phyloP scores from a whole-genome alignment of 495 filamentous ascomycete genomes.

The Penicillium daleae region DNA sequence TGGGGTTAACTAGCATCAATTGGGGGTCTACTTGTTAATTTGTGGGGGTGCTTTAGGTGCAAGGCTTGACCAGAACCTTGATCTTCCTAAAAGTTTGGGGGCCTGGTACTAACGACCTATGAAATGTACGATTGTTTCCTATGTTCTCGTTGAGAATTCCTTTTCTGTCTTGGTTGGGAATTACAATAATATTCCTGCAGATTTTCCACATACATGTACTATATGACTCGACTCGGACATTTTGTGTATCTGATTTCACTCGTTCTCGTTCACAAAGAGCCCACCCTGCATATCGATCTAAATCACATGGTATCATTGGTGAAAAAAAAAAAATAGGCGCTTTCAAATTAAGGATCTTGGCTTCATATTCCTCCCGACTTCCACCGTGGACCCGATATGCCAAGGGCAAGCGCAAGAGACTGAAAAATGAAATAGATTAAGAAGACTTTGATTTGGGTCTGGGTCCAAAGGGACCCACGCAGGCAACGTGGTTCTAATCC shows the following conservation, averaged over 20 bases:
- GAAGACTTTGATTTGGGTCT: constrained; percentile 14
- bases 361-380: constrained; percentile 5
- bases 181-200: not conserved
- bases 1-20: not conserved
- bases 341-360: constrained; percentile 9
- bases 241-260: constrained; percentile 3
- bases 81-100: constrained; percentile 2
- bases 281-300: constrained; percentile 1
- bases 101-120: not conserved
- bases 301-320: constrained; percentile 14
- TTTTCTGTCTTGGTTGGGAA: not conserved
- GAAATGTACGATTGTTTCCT: not conserved
- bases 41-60: not conserved
- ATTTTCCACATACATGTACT: not conserved
- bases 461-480: constrained; percentile 21
- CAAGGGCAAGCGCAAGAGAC: not conserved
- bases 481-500: constrained; percentile 33
- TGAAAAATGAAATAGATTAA: constrained; percentile 8
- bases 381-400: constrained; percentile 3
- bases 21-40: not conserved
- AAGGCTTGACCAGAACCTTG: constrained; percentile 3
- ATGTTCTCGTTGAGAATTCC: not conserved
- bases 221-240: constrained; percentile 2
- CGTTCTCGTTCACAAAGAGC: not conserved
- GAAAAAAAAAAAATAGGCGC: not conserved